Evolutionary conservation across 1,139 yeast genomes (phyloP).

Genomic region (Hansenula sp.): DNA sequence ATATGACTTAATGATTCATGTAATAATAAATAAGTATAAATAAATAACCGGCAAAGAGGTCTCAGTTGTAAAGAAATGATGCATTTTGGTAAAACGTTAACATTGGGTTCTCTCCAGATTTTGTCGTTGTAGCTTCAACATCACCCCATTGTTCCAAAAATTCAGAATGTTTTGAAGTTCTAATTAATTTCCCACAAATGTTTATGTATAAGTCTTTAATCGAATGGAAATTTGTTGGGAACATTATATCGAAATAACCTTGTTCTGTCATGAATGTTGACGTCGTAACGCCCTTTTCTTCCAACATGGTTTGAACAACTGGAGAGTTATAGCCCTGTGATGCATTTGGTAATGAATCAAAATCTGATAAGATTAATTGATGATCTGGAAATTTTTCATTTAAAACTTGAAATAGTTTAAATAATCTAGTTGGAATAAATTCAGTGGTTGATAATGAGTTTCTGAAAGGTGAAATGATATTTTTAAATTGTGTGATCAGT

Average conservation of each 20-base stretch:
- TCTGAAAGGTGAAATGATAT: constrained; percentile 53
- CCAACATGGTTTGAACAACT: constrained; percentile 76
- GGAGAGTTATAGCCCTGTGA: constrained; percentile 72
- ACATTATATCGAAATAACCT: constrained; percentile 84
- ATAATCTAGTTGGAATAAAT: constrained; percentile 72
- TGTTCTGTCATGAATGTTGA: constrained; percentile 76
- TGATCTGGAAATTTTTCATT: constrained; percentile 72
- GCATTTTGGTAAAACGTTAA: constrained; percentile 75
- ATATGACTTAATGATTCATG: too few species aligned
- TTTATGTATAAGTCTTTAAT: constrained; percentile 61
- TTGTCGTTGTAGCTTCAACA: constrained; percentile 61
- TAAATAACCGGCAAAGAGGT: neutral
- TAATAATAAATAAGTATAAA: neutral
- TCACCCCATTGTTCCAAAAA: constrained; percentile 75
- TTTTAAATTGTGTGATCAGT: constrained; percentile 21
- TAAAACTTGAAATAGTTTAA: constrained; percentile 64
- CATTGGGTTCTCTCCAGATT: constrained; percentile 87
- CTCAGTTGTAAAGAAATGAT: constrained; percentile 48
- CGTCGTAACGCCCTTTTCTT: constrained; percentile 45
- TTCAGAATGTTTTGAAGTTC: constrained; percentile 55
- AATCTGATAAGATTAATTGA: constrained; percentile 69
- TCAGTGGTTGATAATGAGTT: constrained; percentile 73
- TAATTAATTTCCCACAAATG: constrained; percentile 59
- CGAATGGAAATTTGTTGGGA: constrained; percentile 73
- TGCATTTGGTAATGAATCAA: constrained; percentile 57